phyloP scores from a whole-genome alignment of 2,329 filamentous ascomycete genomes.

The Sclerotinia glacialis region DNA sequence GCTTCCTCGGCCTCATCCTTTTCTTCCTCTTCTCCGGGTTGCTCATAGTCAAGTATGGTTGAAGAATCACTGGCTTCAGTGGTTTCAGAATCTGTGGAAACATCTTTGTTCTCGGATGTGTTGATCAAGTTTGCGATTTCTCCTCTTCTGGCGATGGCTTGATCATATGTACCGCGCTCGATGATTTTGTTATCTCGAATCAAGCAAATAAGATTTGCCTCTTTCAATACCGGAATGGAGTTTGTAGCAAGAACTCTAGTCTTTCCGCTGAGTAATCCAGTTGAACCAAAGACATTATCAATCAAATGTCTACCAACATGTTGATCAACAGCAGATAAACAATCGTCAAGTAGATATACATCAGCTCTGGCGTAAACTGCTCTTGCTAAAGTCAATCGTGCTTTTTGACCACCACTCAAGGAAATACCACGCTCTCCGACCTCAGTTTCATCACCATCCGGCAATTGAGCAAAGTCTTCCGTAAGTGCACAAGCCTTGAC shows the following conservation, averaged over 20 bases:
- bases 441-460: conserved; percentile 93
- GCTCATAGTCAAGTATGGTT: conserved; percentile 51
- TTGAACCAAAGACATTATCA: conserved; percentile 84
- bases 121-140: conserved; percentile 82
- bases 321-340: conserved; percentile 94
- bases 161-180: conserved; percentile 86
- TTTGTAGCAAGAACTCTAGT: conserved; percentile 94
- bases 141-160: conserved; percentile 91
- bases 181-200: conserved; percentile 78
- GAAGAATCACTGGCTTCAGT: conserved; percentile 54
- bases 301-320: conserved; percentile 95
- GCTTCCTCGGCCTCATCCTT: conserved; percentile 68
- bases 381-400: conserved; percentile 83
- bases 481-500: conserved; percentile 85
- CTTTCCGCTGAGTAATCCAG: conserved; percentile 78
- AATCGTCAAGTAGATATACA: conserved; percentile 90
- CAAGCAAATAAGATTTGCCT: conserved; percentile 85
- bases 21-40: conserved; percentile 52
- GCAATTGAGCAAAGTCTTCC: conserved; percentile 88
- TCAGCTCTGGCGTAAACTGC: conserved; percentile 97
- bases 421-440: conserved; percentile 97
- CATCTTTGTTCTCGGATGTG: conserved; percentile 62
- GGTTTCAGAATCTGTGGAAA: conserved; percentile 42
- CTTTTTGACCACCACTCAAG: conserved; percentile 92
- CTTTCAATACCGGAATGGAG: conserved; percentile 83